These are phyloP conservation scores for Gardenia jasminoides DNA, from an alignment of 257 asterid genomes.

Conservation along the genomic window DNA sequence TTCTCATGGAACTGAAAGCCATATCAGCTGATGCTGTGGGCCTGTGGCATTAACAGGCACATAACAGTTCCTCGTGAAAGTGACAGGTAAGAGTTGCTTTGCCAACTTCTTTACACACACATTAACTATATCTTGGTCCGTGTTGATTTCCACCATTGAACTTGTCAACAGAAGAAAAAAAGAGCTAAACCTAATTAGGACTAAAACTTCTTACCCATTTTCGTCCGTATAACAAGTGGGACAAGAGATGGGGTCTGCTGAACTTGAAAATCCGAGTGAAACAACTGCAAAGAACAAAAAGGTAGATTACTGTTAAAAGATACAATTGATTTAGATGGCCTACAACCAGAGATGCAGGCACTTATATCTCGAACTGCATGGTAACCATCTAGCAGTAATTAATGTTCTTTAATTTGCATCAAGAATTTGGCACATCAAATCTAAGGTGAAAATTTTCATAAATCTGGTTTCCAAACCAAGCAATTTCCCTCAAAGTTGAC, in stretches of 20 bases:
- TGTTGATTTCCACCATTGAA: not conserved
- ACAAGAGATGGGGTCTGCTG: constrained; percentile 60
- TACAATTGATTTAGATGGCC: not conserved
- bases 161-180: not conserved
- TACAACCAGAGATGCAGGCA: not conserved
- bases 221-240: constrained; percentile 67
- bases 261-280: constrained; percentile 96
- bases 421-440: constrained; percentile 2
- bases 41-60: not conserved
- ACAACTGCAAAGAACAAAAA: constrained; percentile 49
- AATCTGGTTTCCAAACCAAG: not conserved
- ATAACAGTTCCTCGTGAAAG: not conserved
- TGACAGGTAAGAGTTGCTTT: not conserved
- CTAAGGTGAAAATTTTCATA: not conserved
- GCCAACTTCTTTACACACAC: not conserved
- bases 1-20: not conserved
- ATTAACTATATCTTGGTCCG: not conserved
- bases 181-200: not conserved
- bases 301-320: constrained; percentile 1
- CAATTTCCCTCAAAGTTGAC: not conserved
- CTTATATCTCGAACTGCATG: not conserved
- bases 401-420: not conserved
- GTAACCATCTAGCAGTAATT: not conserved
- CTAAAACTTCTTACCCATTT: constrained; percentile 69
- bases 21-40: not conserved